Evolutionary conservation across 2,329 filamentous ascomycete genomes (phyloP), one percentile per base, ranked within the genome.

Genomic region (Aspergillus transmontanensis): DNA sequence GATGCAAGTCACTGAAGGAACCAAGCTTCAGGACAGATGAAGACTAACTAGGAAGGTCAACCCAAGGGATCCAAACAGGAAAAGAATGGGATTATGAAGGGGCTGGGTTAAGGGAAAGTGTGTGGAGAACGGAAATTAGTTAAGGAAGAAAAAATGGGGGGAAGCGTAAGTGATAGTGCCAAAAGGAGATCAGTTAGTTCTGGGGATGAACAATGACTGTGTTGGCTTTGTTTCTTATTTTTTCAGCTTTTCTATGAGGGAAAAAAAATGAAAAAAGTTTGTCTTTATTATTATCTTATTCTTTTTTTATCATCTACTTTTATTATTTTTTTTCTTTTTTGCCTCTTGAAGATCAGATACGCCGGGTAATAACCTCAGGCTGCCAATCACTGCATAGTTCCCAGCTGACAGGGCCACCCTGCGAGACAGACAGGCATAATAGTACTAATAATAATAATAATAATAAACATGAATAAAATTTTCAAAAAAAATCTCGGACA

Each of bases 101-200:
- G 68, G 67, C 60, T 67, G 66, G 64, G 58, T 48, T 59, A 59
- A 66, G 66, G 55, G 64, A 56, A 62, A 62, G 58, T 63, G 64
- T 68, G 67, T 66, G 64, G 64, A 72, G 65, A 68, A 66, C 60
- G 56, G 45, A 66, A 61, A 65, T 60, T 61, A 66, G 60, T 57
- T 53, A 60, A 63, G 43, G 63, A 63, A 51, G 62, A 45, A 67
- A 64, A 64, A 65, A 67, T 51, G 60, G 66, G 63, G 68, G 51
- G 45, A 51, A 32, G 36, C 53, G 54, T 46, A 60, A 34, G 28
- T 43, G 48, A 48, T 32, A 60, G 39, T 55, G 32, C 58, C 53
- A 53, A 51, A 28, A 28, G 46, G 45, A 34, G 28, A 21, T 26
- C 45, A 46, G 34, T 12, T 26, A 28, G 50, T 39, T 59, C 23